Base-by-base conservation (phyloP, 2,329 filamentous ascomycete species). In the Calonectria montana region DNA sequence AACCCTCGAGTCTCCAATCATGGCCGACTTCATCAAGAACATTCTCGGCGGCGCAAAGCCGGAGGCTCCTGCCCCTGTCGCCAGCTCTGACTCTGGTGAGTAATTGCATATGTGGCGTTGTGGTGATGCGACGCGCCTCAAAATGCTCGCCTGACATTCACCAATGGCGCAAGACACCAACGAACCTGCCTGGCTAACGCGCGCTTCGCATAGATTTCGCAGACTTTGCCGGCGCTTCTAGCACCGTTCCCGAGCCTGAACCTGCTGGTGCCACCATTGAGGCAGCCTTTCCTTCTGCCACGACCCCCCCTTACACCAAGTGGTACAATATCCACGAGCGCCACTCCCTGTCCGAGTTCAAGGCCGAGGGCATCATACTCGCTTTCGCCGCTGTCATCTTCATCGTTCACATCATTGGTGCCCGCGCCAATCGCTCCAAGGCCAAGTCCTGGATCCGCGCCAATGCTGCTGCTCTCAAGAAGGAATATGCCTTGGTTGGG, bases 251-350 rank as follows among this genome's bases (percentile, higher is more conserved):
- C 69, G 85, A 89, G 72, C 82, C 86, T 61, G 83, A 84, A 57
- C 84, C 87, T 53, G 84, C 84, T 70, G 84, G 87, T 71, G 84
- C 88, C 74, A 84, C 87, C 69, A 83, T 88, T 71, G 84, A 83
- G 41, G 84, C 84, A 29, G 82, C 86, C 48, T 83, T 84, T 61
- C 87, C 89, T 72, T 87, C 86, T 53, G 83, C 85, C 57, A 87
- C 88, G 53, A 84, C 82, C 50, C 86, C 88, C 29, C 94, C 94
- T 16, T 98, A 93, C 84, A 98, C 95, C 64, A 95, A 94, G 87
- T 99, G 97, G 97, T 99, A 98, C 87, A 95, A 95, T 69, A 88
- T 98, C 73, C 97, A 97, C 89, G 96, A 98, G 89, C 95, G 97
- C 80, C 92, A 96, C 80, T 92, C 92, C 29, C 86, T 93, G 72